Conservation (phyloP, 2,329 filamentous ascomycete species). For the Albophoma yamanashiensis region DNA sequence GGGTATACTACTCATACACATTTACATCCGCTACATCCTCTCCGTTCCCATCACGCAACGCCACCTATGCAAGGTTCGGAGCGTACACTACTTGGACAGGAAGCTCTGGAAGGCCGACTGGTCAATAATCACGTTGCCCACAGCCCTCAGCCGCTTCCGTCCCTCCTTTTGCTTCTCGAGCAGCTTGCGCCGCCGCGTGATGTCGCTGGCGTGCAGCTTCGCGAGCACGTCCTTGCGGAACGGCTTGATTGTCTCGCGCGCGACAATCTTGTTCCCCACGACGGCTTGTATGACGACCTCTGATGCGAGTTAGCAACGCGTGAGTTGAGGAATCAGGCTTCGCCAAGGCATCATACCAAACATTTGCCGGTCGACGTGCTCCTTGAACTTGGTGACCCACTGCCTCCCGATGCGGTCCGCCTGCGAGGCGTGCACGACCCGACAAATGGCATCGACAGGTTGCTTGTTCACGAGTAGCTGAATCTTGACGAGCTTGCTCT, state of each 20-base stretch:
- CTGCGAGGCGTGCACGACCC: constrained; percentile 77
- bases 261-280: constrained; percentile 71
- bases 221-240: constrained; percentile 91
- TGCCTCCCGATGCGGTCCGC: constrained; percentile 67
- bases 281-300: constrained; percentile 93
- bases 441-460: constrained; percentile 88
- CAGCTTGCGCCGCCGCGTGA: constrained; percentile 71
- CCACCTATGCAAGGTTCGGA: neutral
- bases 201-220: constrained; percentile 87
- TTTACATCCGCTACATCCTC: neutral
- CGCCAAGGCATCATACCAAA: constrained; percentile 41
- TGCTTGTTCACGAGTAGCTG: constrained; percentile 89
- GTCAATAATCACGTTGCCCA: constrained; percentile 92
- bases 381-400: constrained; percentile 95
- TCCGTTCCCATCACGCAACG: neutral
- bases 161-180: constrained; percentile 97
- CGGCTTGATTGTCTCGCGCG: constrained; percentile 89
- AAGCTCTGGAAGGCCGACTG: constrained; percentile 94
- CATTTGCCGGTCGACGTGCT: constrained; percentile 93
- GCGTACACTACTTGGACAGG: constrained; percentile 54
- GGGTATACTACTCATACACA: neutral
- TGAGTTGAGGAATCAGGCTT: too few relatives aligned
- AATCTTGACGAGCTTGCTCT: constrained; percentile 74
- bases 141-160: constrained; percentile 71
- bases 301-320: constrained; percentile 7